Evolutionary conservation across 306 rosid genomes (phyloP), one percentile per base, ranked within the genome.

Genomic region (Corylus avellana): DNA sequence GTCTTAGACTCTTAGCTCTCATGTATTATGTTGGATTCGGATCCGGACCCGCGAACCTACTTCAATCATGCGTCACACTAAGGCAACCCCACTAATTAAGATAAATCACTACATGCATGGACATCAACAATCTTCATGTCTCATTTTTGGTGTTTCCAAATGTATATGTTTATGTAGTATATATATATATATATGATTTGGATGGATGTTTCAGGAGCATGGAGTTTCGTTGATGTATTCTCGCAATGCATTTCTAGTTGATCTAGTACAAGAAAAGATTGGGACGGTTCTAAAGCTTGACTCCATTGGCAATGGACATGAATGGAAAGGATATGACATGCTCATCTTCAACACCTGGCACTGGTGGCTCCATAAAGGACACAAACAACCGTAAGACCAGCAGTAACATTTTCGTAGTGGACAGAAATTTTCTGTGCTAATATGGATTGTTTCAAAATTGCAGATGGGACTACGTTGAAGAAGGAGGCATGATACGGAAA

Each of bases 351-450:
- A 88, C 49, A 76, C 88, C 10, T 81, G 88, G 89, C 88, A 88
- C 39, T 88, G 91, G 91, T 86, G 89, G 89, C 81, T 80, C 2
- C 89, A 88, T 68, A 80, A 49, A 68, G 91, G 91, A 73, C 74
- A 58, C 75, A 63, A 42, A 29, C 78, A 75, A 76, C 79, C 82
- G 82, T 83, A 37, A 72, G 86, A 53, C 46, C 17, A 14, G 11
- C 2, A 49, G 53, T 3, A 49, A 49, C 5, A 0, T 49, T 49
- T 46, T 46, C 2, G 35, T 32, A 1, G 2, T 32, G 35, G 35
- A 32, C 35, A 32, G 11, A 9, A 46, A 9, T 9, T 46, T 46
- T 6, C 25, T 8, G 51, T 48, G 8, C 48, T 10, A 37, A 59
- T 7, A 59, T 18, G 1, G 13, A 4, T 17, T 22, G 29, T 13